Evolutionary conservation across 208 protist species (phyloP).

Genomic region (Wallacemonas sp.): DNA sequence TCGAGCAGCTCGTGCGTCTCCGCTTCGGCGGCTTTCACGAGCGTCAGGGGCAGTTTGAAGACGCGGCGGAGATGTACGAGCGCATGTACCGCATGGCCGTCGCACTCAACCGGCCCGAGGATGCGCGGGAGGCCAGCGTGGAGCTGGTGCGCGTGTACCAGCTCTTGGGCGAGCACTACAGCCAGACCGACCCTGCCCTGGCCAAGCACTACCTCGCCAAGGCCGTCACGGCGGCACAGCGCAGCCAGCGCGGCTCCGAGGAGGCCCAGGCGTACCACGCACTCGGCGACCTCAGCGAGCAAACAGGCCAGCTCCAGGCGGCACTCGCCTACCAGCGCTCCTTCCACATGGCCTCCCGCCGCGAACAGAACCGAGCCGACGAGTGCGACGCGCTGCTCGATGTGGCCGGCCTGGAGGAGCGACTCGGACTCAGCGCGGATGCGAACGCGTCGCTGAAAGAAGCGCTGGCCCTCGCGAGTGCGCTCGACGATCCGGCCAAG

Average conservation of each 20-base stretch:
- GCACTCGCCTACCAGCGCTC: constrained; percentile 77
- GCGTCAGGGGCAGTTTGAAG: constrained; percentile 49
- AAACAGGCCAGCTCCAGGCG: constrained; percentile 51
- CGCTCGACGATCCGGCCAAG: constrained; percentile 58
- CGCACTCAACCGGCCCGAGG: constrained; percentile 51
- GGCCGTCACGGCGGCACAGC: constrained; percentile 46
- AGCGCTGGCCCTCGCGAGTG: constrained; percentile 70
- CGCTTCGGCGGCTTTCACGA: constrained; percentile 68
- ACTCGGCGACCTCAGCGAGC: constrained; percentile 76
- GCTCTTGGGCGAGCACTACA: constrained; percentile 37
- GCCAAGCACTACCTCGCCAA: constrained; percentile 58
- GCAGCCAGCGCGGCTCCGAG: constrained; percentile 32
- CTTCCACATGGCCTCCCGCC: constrained; percentile 58
- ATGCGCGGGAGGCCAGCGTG: constrained; percentile 39
- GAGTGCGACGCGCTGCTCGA: constrained; percentile 69
- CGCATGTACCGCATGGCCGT: constrained; percentile 64
- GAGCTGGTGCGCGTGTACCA: constrained; percentile 77
- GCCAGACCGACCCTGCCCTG: constrained; percentile 24
- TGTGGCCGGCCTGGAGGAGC: constrained; percentile 82
- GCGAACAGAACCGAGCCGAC: constrained; percentile 32
- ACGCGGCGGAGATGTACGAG: constrained; percentile 67
- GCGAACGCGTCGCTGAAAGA: constrained; percentile 69
- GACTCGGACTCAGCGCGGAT: constrained; percentile 57
- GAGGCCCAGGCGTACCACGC: constrained; percentile 66
- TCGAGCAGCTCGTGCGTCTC: constrained; percentile 66